Conservation (phyloP, 2,329 filamentous ascomycete genomes). For the Cryphonectria carpinicola region DNA sequence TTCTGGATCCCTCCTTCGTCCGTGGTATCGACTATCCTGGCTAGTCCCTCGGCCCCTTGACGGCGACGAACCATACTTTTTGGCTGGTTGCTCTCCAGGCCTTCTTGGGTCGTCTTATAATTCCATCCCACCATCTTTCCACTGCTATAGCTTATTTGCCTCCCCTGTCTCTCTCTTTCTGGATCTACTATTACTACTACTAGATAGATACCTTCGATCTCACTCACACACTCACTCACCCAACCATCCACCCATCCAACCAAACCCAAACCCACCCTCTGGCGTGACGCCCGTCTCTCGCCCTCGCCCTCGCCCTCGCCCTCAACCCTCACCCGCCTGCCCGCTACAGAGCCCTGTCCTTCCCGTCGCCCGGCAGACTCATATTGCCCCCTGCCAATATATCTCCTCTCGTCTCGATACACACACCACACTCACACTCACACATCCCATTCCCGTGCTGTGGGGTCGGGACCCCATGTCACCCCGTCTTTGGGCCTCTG, state of each 20-base stretch:
- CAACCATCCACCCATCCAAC: not conserved
- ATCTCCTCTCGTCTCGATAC: constrained; percentile 15
- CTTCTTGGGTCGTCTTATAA: constrained; percentile 11
- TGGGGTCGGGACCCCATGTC: constrained; percentile 4
- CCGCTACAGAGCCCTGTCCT: constrained; percentile 6
- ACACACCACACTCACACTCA: not conserved
- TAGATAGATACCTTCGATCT: not conserved
- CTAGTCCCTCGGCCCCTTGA: constrained; percentile 19
- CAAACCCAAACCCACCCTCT: constrained; percentile 2
- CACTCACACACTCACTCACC: not conserved
- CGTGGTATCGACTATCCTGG: constrained; percentile 22
- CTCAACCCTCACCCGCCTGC: not conserved
- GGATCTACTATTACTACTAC: not conserved
- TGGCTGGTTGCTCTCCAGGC: constrained; percentile 9
- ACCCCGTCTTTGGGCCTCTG: constrained; percentile 6
- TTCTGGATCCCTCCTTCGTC: constrained; percentile 17
- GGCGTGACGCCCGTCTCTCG: constrained; percentile 20
- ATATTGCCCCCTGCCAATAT: constrained; percentile 21
- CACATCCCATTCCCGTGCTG: not conserved
- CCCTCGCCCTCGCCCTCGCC: not conserved
- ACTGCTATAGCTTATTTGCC: constrained; percentile 21
- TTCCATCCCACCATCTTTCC: constrained; percentile 20
- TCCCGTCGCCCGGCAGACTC: constrained; percentile 22
- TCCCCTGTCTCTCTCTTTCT: constrained; percentile 5
- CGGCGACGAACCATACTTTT: constrained; percentile 25